These are phyloP conservation scores for Phaeotremella skinneri DNA, from an alignment of 768 basidiomycete genomes.

Conservation along the genomic window DNA sequence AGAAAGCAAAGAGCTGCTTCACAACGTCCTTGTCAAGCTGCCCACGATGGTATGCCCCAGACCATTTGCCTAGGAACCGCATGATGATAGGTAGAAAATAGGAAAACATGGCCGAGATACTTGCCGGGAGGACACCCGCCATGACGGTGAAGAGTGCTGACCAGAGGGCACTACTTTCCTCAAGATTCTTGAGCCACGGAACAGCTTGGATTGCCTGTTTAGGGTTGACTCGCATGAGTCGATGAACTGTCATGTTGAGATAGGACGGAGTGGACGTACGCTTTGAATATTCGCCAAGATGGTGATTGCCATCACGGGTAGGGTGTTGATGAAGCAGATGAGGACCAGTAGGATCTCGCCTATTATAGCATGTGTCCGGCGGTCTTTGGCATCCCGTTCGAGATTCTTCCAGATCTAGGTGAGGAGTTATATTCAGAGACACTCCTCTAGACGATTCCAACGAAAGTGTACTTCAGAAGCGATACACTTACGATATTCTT, in stretches of 20 bases:
- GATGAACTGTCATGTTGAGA: background rate
- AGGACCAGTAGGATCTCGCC: conserved; percentile 24
- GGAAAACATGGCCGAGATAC: conserved; percentile 32
- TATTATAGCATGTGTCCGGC: conserved; percentile 15
- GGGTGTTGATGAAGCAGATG: conserved; percentile 36
- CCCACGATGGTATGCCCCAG: conserved; percentile 35
- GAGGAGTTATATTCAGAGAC: background rate
- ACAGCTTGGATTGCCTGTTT: conserved; percentile 14
- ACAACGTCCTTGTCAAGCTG: conserved; percentile 41
- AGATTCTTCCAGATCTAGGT: conserved; percentile 42
- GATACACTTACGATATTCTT: conserved; percentile 24
- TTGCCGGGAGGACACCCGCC: conserved; percentile 30
- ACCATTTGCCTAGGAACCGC: conserved; percentile 31
- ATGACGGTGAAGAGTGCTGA: conserved; percentile 30
- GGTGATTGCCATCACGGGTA: conserved; percentile 39
- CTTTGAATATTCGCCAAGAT: conserved; percentile 33
- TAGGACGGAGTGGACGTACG: conserved; percentile 19
- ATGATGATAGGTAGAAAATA: conserved; percentile 38
- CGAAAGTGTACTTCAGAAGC: conserved; percentile 1
- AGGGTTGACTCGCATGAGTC: background rate
- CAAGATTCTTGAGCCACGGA: conserved; percentile 19
- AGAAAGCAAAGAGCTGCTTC: conserved; percentile 36
- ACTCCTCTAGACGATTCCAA: too few species aligned
- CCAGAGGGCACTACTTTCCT: conserved; percentile 21
- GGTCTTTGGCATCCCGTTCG: conserved; percentile 22